These are phyloP conservation scores for Dactylellina sp. DNA, from an alignment of 2,329 filamentous ascomycete species.

Conservation along the genomic window DNA sequence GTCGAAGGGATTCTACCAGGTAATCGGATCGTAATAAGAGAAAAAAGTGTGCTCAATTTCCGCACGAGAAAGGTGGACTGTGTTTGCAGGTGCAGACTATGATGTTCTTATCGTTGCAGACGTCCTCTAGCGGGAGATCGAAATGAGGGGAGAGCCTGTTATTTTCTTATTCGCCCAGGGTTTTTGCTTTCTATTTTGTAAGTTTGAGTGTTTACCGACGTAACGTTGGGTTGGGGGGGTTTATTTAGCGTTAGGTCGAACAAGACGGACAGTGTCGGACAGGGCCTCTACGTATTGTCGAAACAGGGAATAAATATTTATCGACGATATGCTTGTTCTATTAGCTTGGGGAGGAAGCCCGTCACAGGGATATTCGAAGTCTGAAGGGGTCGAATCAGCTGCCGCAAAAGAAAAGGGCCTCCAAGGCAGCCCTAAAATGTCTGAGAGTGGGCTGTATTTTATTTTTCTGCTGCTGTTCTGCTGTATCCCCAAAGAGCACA, in stretches of 20 bases:
- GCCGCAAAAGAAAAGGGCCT: conserved; percentile 49
- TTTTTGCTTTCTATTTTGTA: conserved; percentile 21
- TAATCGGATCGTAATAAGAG: conserved; percentile 55
- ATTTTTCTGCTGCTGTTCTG: conserved; percentile 16
- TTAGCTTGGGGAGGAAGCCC: conserved; percentile 55
- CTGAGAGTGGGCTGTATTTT: conserved; percentile 49
- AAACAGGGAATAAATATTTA: conserved; percentile 50
- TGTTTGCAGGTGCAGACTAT: conserved; percentile 49
- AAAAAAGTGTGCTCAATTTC: conserved; percentile 53
- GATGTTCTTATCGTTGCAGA: conserved; percentile 54
- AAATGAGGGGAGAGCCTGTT: conserved; percentile 46
- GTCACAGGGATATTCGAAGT: conserved; percentile 47
- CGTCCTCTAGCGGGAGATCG: conserved; percentile 39
- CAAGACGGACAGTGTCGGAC: too few relatives aligned
- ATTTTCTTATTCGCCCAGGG: conserved; percentile 44
- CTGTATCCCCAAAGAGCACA: conserved; percentile 8
- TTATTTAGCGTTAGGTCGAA: conserved; percentile 21
- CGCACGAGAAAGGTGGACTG: conserved; percentile 51
- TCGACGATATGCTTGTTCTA: conserved; percentile 54
- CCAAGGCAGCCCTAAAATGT: conserved; percentile 56
- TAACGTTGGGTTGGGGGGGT: conserved; percentile 38
- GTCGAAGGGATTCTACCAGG: conserved; percentile 55
- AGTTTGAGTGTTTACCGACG: conserved; percentile 52
- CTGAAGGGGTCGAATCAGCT: conserved; percentile 56
- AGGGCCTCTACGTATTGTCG: conserved; percentile 36